Evolutionary conservation across 2,329 filamentous ascomycete genomes (phyloP).

Genomic region (Diaporthe helianthi): DNA sequence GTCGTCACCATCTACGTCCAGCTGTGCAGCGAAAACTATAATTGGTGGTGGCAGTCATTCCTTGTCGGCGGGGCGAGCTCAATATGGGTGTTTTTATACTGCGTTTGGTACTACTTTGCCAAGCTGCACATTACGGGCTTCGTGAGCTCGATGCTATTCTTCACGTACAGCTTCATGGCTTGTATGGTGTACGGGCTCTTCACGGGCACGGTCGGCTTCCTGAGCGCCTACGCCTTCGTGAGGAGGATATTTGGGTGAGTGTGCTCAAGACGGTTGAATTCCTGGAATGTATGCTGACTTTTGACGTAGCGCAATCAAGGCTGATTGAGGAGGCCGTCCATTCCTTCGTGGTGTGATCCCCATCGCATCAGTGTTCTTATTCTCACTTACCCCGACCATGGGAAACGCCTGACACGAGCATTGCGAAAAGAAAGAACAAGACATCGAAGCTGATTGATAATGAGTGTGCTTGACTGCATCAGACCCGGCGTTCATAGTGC

Average conservation of each 20-base stretch:
- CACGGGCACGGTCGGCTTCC: slow-evolving; percentile 83
- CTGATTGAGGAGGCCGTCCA: slow-evolving; percentile 46
- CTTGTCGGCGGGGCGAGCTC: slow-evolving; percentile 77
- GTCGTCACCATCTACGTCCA: slow-evolving; percentile 84
- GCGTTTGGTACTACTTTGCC: slow-evolving; percentile 82
- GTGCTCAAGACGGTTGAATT: neutral
- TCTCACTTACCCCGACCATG: neutral
- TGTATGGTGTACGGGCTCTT: slow-evolving; percentile 82
- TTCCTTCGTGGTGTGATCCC: neutral
- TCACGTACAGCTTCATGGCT: slow-evolving; percentile 82
- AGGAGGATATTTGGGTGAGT: slow-evolving; percentile 80
- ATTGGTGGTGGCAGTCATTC: slow-evolving; percentile 95
- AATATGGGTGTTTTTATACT: slow-evolving; percentile 84
- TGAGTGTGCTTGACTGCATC: slow-evolving; percentile 30
- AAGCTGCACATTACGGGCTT: slow-evolving; percentile 84
- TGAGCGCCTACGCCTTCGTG: slow-evolving; percentile 85
- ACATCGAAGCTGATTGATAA: neutral
- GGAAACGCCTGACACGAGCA: slow-evolving; percentile 11
- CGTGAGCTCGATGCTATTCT: slow-evolving; percentile 81
- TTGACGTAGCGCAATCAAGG: slow-evolving; percentile 56
- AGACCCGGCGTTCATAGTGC: slow-evolving; percentile 28
- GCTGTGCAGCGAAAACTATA: slow-evolving; percentile 84
- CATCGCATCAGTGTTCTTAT: neutral
- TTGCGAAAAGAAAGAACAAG: neutral
- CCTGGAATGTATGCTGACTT: slow-evolving; percentile 33